Evolutionary conservation across 179 eudicot genomes (phyloP).

Genomic region (Sideroxylon spinosum): DNA sequence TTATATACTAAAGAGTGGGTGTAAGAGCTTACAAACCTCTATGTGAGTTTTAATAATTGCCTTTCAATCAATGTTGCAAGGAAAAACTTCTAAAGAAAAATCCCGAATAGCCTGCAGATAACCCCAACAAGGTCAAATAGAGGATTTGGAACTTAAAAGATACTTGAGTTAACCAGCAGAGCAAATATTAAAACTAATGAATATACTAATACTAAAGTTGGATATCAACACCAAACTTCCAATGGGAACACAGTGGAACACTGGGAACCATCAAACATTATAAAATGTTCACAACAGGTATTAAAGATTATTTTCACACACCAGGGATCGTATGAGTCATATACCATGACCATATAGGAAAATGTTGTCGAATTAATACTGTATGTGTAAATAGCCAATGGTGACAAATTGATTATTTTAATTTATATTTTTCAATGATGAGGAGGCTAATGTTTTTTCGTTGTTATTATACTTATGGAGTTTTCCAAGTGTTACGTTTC

Average conservation of each 20-base stretch:
- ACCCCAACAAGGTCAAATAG: constrained; percentile 98
- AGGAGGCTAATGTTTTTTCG: no score
- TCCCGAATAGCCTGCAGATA: constrained; percentile 95
- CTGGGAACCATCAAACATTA: neutral
- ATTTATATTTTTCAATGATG: no score
- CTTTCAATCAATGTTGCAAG: constrained; percentile 79
- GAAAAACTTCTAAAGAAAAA: constrained; percentile 95
- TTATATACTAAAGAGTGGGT: neutral
- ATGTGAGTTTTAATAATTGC: constrained; percentile 92
- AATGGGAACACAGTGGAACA: no score
- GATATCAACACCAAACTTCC: neutral
- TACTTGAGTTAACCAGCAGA: constrained; percentile 20
- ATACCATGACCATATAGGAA: neutral
- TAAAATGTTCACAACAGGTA: neutral
- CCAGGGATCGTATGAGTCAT: neutral
- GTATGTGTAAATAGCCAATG: no score
- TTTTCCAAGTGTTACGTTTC: no score
- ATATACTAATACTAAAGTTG: neutral
- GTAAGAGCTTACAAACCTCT: constrained; percentile 50
- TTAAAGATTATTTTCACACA: neutral
- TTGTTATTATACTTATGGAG: no score
- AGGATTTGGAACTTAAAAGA: constrained; percentile 88
- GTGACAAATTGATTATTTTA: no score
- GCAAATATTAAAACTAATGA: constrained; percentile 4
- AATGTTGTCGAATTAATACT: no score